Evolutionary conservation across 208 protist species (phyloP).

Genomic region (Blastocrithidia nonstop): DNA sequence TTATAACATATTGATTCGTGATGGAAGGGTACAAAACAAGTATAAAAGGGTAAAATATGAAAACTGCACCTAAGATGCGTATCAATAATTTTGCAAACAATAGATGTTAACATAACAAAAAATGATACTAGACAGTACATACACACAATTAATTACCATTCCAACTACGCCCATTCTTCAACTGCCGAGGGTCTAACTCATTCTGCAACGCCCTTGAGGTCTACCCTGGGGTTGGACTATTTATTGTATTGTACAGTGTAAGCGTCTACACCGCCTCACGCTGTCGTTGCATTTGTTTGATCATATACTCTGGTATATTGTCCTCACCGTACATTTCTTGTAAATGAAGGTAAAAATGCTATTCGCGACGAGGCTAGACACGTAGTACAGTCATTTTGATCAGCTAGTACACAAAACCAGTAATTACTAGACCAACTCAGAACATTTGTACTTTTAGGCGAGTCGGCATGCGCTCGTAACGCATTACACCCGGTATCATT

Average conservation of each 20-base stretch:
- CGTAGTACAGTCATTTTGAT: slow-evolving; percentile 59
- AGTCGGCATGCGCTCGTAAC: slow-evolving; percentile 67
- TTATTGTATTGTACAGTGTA: slow-evolving; percentile 57
- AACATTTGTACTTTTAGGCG: slow-evolving; percentile 61
- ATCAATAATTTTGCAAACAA: no score
- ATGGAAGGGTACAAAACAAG: no score
- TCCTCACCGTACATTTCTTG: slow-evolving; percentile 52
- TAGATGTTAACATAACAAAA: slow-evolving; percentile 3
- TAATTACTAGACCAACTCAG: slow-evolving; percentile 61
- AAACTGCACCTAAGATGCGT: no score
- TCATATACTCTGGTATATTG: slow-evolving; percentile 48
- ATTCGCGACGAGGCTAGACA: slow-evolving; percentile 67
- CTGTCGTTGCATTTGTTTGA: slow-evolving; percentile 42
- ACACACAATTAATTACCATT: slow-evolving; percentile 38
- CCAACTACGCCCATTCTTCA: slow-evolving; percentile 45
- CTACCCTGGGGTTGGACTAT: slow-evolving; percentile 59
- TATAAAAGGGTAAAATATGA: no score
- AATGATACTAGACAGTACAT: not conserved
- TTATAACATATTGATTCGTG: no score
- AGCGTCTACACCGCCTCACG: slow-evolving; percentile 65
- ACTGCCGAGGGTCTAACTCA: slow-evolving; percentile 49
- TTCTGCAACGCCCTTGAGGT: slow-evolving; percentile 66
- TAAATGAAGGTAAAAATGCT: slow-evolving; percentile 69
- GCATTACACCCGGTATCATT: slow-evolving; percentile 54
- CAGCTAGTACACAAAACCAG: slow-evolving; percentile 65